phyloP scores from a whole-genome alignment of 371 early-diverging fungal species.

The Mucor irregularis region DNA sequence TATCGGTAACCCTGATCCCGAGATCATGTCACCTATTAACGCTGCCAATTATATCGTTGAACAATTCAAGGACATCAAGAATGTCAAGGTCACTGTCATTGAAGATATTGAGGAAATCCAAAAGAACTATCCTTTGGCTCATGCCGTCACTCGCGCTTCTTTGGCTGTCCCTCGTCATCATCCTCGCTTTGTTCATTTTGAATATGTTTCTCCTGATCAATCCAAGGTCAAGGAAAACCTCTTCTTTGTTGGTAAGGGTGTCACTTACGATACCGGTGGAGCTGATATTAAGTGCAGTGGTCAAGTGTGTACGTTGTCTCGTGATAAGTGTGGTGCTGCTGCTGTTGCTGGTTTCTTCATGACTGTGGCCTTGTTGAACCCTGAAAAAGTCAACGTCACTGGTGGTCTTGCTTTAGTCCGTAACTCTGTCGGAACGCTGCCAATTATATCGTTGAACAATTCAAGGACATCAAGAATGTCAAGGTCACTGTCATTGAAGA shows the following conservation, averaged over 20 bases:
- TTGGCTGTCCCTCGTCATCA: conserved; percentile 61
- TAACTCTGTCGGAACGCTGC: conserved; percentile 82
- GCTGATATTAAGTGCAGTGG: conserved; percentile 84
- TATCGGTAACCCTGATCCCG: conserved; percentile 83
- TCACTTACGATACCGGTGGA: conserved; percentile 91
- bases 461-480: conserved; percentile 46
- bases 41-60: conserved; percentile 71
- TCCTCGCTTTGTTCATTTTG: conserved; percentile 79
- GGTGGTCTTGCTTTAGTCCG: conserved; percentile 76
- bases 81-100: conserved; percentile 65
- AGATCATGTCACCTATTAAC: conserved; percentile 82
- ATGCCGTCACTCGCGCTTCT: conserved; percentile 82
- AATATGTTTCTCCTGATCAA: conserved; percentile 75
- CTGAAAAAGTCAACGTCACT: conserved; percentile 68
- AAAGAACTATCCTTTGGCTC: conserved; percentile 78
- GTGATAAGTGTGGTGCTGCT: conserved; percentile 90
- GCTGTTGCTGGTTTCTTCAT: conserved; percentile 80
- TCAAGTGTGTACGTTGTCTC: conserved; percentile 83
- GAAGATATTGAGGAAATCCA: conserved; percentile 66
- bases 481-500: conserved; percentile 68
- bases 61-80: conserved; percentile 46
- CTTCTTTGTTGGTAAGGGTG: conserved; percentile 91
- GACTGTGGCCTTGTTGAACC: conserved; percentile 65
- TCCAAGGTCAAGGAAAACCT: conserved; percentile 78
- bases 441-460: conserved; percentile 62